These are phyloP conservation scores for Corinectria fuckeliana DNA, from an alignment of 2,329 filamentous ascomycete species.

Conservation along the genomic window DNA sequence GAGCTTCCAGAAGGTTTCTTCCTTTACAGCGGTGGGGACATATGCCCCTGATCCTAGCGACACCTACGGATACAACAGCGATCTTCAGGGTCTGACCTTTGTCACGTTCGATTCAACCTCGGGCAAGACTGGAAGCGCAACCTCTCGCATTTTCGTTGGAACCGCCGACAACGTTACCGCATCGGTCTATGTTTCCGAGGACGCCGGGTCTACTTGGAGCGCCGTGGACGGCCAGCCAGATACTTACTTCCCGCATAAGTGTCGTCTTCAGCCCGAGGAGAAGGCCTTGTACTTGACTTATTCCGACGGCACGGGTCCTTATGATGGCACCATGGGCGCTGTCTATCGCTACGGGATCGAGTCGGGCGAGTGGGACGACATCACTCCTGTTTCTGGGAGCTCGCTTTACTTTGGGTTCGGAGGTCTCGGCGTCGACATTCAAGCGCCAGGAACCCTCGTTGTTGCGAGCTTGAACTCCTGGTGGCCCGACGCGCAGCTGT, in stretches of 20 bases:
- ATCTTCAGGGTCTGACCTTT: slow-evolving; percentile 56
- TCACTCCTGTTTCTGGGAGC: slow-evolving; percentile 52
- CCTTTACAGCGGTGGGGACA: slow-evolving; percentile 58
- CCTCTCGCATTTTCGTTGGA: slow-evolving; percentile 63
- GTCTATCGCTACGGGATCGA: slow-evolving; percentile 62
- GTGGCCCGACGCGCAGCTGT: slow-evolving; percentile 65
- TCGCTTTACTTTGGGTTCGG: slow-evolving; percentile 61
- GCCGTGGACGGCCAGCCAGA: slow-evolving; percentile 57
- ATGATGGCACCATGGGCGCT: slow-evolving; percentile 60
- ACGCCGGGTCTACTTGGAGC: slow-evolving; percentile 60
- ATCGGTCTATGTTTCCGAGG: slow-evolving; percentile 60
- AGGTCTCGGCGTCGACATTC: slow-evolving; percentile 59
- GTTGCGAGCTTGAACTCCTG: slow-evolving; percentile 64
- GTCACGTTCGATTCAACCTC: slow-evolving; percentile 64
- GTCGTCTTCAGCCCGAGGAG: slow-evolving; percentile 56
- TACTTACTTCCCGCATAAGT: slow-evolving; percentile 61
- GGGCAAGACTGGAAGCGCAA: slow-evolving; percentile 50
- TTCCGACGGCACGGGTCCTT: slow-evolving; percentile 61
- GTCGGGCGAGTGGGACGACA: slow-evolving; percentile 58
- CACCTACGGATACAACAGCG: slow-evolving; percentile 51
- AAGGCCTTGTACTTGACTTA: slow-evolving; percentile 63
- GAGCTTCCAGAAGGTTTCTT: slow-evolving; percentile 58
- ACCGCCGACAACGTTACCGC: slow-evolving; percentile 59
- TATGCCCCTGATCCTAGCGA: slow-evolving; percentile 55
- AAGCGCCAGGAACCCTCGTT: slow-evolving; percentile 61